phyloP scores from a whole-genome alignment of 805 yeast species.

The Metschnikowia aberdeeniae region DNA sequence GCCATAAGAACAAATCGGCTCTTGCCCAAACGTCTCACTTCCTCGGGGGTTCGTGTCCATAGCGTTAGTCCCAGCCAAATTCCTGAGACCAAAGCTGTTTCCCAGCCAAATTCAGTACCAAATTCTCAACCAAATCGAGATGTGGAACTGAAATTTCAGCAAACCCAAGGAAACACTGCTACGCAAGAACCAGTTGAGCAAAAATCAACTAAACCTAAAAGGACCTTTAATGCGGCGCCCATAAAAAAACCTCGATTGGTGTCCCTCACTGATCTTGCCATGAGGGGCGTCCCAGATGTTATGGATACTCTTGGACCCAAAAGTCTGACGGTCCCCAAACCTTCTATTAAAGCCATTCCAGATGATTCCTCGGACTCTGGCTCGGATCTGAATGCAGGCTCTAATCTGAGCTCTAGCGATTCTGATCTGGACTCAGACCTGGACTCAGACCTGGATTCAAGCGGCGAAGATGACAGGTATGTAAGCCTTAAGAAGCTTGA shows the following conservation, averaged over 20 bases:
- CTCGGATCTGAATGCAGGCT: conserved; percentile 2
- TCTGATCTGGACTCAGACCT: conserved; percentile 5
- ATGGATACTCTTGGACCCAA: conserved; percentile 5
- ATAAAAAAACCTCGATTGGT: conserved; percentile 7
- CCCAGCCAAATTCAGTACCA: neutral
- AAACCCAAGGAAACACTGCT: neutral
- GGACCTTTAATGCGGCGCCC: neutral
- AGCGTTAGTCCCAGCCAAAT: neutral
- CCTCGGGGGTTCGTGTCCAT: neutral
- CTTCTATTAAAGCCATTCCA: conserved; percentile 1
- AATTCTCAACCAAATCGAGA: no score
- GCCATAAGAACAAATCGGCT: neutral
- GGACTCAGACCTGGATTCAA: conserved; percentile 9
- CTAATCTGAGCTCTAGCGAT: conserved; percentile 8
- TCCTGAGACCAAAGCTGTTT: neutral
- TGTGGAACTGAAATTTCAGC: no score
- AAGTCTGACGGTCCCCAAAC: neutral
- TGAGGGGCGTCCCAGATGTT: conserved; percentile 17
- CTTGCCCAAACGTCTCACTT: conserved; percentile 1
- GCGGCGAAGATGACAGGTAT: conserved; percentile 18
- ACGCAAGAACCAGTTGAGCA: neutral
- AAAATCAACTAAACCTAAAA: no score
- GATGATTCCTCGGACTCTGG: neutral
- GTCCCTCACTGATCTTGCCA: conserved; percentile 14
- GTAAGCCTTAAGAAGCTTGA: conserved; percentile 23